These are phyloP conservation scores for Cyberlindnera maritima DNA, from an alignment of 805 yeast genomes.

Conservation along the genomic window DNA sequence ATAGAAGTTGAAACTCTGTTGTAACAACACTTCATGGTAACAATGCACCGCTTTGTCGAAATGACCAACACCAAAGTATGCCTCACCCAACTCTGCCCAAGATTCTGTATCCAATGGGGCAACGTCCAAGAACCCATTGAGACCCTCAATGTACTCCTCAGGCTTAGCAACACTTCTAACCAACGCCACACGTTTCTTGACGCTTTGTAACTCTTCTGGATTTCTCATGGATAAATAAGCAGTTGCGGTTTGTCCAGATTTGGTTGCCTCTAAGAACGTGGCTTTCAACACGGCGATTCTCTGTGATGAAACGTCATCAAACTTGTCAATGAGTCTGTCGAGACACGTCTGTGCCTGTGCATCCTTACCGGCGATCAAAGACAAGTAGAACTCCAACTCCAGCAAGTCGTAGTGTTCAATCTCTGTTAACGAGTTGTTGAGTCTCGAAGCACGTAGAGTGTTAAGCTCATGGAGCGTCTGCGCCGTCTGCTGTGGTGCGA, in stretches of 20 bases:
- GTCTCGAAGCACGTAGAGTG: conserved; percentile 6
- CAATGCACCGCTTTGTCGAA: conserved; percentile 65
- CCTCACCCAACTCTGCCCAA: conserved; percentile 74
- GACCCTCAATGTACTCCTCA: conserved; percentile 48
- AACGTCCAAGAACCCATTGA: conserved; percentile 53
- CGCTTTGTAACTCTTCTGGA: conserved; percentile 21
- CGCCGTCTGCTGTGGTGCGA: conserved; percentile 42
- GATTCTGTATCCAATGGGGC: conserved; percentile 74
- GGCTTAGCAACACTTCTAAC: conserved; percentile 9
- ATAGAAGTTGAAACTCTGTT: conserved; percentile 68
- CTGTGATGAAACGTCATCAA: conserved; percentile 55
- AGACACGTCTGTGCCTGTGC: conserved; percentile 66
- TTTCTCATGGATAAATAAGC: conserved; percentile 33
- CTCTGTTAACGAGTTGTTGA: conserved; percentile 29
- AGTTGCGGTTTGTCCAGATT: conserved; percentile 36
- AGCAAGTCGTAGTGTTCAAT: conserved; percentile 52
- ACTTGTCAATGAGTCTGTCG: conserved; percentile 64
- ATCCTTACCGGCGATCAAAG: conserved; percentile 61
- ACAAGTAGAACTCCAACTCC: conserved; percentile 70
- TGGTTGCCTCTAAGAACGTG: conserved; percentile 54
- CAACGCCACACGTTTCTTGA: conserved; percentile 26
- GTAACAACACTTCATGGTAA: conserved; percentile 65
- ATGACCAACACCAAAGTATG: conserved; percentile 60
- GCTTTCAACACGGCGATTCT: conserved; percentile 55
- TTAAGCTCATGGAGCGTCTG: conserved; percentile 32